Percentiles rank a stretch among this genome's conserved stretches.
Evolutionary conservation across 768 basidiomycete genomes (phyloP).

Genomic region (Daedaleopsis nitida): DNA sequence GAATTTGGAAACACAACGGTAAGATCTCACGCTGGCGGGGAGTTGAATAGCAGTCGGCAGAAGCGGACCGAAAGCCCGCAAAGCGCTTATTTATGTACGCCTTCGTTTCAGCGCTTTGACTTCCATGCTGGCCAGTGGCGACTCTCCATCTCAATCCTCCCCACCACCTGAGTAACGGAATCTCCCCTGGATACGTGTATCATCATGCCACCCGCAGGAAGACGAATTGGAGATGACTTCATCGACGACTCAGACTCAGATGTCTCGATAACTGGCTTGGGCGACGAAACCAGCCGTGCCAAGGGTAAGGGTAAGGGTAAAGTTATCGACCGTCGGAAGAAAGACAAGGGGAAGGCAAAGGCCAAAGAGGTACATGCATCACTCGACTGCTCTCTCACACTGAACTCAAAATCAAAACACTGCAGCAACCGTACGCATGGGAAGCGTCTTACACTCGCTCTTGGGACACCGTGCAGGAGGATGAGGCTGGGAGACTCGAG

Average conservation of each 20-base stretch:
- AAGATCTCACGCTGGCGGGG: no score
- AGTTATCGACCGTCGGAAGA: constrained; percentile 50
- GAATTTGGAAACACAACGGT: no score
- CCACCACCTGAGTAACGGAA: neutral
- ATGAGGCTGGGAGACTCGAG: constrained; percentile 89
- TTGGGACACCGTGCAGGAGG: constrained; percentile 98
- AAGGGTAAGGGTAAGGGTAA: constrained; percentile 54
- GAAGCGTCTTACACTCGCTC: constrained; percentile 92
- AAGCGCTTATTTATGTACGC: no score
- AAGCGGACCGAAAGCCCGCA: no score
- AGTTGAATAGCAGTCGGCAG: no score
- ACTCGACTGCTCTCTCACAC: neutral
- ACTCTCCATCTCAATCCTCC: no score
- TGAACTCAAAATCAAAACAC: neutral
- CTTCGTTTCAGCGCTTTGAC: no score
- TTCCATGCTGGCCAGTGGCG: no score
- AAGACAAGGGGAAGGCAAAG: constrained; percentile 58
- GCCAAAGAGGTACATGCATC: constrained; percentile 44
- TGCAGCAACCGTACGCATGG: constrained; percentile 89
- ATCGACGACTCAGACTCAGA: constrained; percentile 74
- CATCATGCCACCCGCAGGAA: constrained; percentile 19
- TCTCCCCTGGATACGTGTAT: neutral
- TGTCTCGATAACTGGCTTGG: constrained; percentile 48
- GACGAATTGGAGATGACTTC: constrained; percentile 26
- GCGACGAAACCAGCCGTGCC: constrained; percentile 36